phyloP scores from a whole-genome alignment of 208 protist species.

The Endotrypanum monterogeii region DNA sequence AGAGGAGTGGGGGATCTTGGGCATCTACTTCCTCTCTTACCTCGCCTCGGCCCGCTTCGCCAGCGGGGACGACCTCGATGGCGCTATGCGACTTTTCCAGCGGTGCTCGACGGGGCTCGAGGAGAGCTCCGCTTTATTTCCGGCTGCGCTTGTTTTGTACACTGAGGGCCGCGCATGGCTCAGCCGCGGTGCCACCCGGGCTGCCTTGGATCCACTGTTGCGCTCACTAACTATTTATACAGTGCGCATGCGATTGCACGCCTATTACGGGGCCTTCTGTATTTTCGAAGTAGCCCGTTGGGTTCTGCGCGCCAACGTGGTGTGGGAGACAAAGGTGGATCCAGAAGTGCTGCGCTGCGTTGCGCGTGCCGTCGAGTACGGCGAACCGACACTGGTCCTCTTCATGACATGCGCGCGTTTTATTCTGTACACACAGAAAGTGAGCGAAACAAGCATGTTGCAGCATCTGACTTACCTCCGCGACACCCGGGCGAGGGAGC shows the following conservation, averaged over 20 bases:
- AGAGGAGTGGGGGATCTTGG: conserved; percentile 16
- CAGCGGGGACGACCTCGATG: conserved; percentile 28
- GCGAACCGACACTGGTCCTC: conserved; percentile 42
- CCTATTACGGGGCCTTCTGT: conserved; percentile 48
- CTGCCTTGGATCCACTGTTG: conserved; percentile 37
- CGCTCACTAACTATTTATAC: conserved; percentile 29
- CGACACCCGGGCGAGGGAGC: conserved; percentile 35
- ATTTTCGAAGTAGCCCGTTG: conserved; percentile 41
- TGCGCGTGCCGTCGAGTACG: conserved; percentile 33
- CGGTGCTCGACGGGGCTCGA: conserved; percentile 24
- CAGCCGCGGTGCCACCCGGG: conserved; percentile 28
- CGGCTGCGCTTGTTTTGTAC: conserved; percentile 12
- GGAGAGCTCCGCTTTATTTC: conserved; percentile 1
- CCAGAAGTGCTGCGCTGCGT: conserved; percentile 34
- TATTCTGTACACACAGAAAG: conserved; percentile 34
- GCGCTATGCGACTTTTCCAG: conserved; percentile 28
- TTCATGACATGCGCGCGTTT: conserved; percentile 51
- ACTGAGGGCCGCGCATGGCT: conserved; percentile 32
- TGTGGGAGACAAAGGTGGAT: conserved; percentile 32
- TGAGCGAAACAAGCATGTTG: conserved; percentile 31
- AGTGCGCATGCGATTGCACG: conserved; percentile 34
- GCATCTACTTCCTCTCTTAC: conserved; percentile 22
- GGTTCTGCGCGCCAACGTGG: conserved; percentile 26
- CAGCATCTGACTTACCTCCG: conserved; percentile 37
- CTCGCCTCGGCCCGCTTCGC: conserved; percentile 30